Percentiles rank a stretch among this genome's conserved stretches.
Evolutionary conservation across 2,329 filamentous ascomycete genomes (phyloP).

Genomic region (Fusarium sp.): DNA sequence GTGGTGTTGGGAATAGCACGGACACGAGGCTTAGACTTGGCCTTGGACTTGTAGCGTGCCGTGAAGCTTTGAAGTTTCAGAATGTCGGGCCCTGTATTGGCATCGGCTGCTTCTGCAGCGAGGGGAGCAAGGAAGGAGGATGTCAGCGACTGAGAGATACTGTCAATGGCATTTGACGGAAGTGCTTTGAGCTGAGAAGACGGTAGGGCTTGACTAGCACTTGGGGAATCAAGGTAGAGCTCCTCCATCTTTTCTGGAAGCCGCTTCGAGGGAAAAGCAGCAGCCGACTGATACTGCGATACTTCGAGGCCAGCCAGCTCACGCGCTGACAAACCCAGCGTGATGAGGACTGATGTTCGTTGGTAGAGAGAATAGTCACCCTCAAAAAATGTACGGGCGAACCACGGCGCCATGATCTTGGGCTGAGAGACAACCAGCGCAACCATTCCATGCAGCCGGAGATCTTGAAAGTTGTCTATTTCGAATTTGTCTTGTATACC

Average conservation of each 20-base stretch:
- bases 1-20: conserved; percentile 78
- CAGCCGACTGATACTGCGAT: conserved; percentile 58
- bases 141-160: conserved; percentile 72
- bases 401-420: conserved; percentile 81
- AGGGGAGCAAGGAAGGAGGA: conserved; percentile 81
- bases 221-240: conserved; percentile 64
- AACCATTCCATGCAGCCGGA: conserved; percentile 82
- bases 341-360: conserved; percentile 80
- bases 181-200: conserved; percentile 59
- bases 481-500: conserved; percentile 88
- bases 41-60: conserved; percentile 57
- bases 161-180: conserved; percentile 69
- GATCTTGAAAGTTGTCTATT: conserved; percentile 77
- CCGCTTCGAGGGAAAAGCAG: conserved; percentile 80
- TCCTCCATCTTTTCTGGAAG: conserved; percentile 79
- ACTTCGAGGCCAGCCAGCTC: conserved; percentile 82
- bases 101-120: conserved; percentile 82
- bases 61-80: conserved; percentile 93
- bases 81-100: conserved; percentile 78
- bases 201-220: conserved; percentile 30
- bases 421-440: conserved; percentile 82
- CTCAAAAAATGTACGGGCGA: conserved; percentile 85
- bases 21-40: conserved; percentile 51
- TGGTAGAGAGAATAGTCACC: conserved; percentile 92
- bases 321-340: conserved; percentile 81